Conservation (phyloP, 2,329 filamentous ascomycete species). For the Fusarium solani-melongenae region DNA sequence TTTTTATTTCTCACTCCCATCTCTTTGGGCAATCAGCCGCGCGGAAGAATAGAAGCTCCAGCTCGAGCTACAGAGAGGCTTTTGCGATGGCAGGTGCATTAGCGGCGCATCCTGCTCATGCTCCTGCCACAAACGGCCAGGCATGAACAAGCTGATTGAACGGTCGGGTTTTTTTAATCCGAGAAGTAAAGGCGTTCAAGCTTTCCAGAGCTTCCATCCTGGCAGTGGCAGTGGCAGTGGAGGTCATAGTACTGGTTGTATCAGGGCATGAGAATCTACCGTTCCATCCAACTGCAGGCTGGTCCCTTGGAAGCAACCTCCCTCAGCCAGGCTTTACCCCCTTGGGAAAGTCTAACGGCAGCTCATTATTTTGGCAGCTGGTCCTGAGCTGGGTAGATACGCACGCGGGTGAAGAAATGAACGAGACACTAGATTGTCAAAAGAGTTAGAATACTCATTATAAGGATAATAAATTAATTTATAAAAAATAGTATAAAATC, state of each 20-base stretch:
- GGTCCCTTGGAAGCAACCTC: slow-evolving; percentile 20
- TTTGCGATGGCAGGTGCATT: slow-evolving; percentile 22
- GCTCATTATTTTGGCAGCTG: slow-evolving; percentile 31
- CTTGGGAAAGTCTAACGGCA: slow-evolving; percentile 18
- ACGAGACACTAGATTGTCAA: no score
- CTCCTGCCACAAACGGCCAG: slow-evolving; percentile 8
- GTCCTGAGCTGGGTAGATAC: neutral
- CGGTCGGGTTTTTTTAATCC: slow-evolving; percentile 1
- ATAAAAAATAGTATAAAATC: no score
- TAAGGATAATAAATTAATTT: no score
- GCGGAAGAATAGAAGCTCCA: slow-evolving; percentile 40
- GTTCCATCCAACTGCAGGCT: neutral
- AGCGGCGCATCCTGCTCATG: slow-evolving; percentile 23
- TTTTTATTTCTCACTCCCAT: slow-evolving; percentile 3
- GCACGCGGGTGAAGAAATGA: no score
- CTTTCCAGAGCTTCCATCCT: neutral
- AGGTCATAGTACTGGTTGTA: neutral
- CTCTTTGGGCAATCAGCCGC: slow-evolving; percentile 16
- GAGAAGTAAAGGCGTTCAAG: neutral
- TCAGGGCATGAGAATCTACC: neutral
- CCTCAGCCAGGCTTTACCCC: slow-evolving; percentile 16
- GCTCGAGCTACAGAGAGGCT: neutral
- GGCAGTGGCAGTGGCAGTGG: neutral
- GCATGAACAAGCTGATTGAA: slow-evolving; percentile 8
- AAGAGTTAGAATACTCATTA: no score